Percentiles rank a stretch among this genome's conserved stretches.
Conservation (phyloP, 208 protist genomes). For the Polymyxa betae region DNA sequence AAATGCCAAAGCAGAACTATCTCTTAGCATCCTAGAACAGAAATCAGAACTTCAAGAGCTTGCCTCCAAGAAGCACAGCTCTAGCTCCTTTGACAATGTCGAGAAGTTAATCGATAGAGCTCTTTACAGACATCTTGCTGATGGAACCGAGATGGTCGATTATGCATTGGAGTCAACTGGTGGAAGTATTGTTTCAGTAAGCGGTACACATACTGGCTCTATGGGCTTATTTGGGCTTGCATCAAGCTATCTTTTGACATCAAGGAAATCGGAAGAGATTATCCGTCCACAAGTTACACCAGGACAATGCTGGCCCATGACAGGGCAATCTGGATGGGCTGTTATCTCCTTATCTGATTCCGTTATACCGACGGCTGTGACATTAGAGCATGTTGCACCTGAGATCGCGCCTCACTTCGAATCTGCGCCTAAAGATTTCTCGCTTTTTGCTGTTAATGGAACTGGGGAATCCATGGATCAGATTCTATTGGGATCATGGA, state of each 20-base stretch:
- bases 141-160: conserved; percentile 25
- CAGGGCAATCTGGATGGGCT: not conserved
- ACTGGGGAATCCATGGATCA: not conserved
- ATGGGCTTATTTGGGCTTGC: not conserved
- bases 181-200: conserved; percentile 28
- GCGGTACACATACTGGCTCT: not conserved
- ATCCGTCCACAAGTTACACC: not conserved
- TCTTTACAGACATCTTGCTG: conserved; percentile 2
- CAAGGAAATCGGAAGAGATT: not conserved
- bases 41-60: no score
- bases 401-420: conserved; percentile 50
- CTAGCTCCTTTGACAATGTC: no score
- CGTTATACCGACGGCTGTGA: not conserved
- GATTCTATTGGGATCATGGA: not conserved
- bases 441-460: not conserved
- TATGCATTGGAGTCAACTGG: not conserved
- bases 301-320: conserved; percentile 36
- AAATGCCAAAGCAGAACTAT: no score
- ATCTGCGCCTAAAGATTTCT: not conserved
- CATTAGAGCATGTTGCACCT: conserved; percentile 35
- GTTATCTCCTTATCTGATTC: not conserved
- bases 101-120: not conserved
- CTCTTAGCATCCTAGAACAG: no score
- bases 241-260: not conserved
- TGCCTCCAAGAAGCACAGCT: no score